Percentiles rank a stretch among this genome's conserved stretches.
These are phyloP conservation scores for Colletotrichum endophyticum DNA, from an alignment of 2,329 filamentous ascomycete species.

Conservation along the genomic window DNA sequence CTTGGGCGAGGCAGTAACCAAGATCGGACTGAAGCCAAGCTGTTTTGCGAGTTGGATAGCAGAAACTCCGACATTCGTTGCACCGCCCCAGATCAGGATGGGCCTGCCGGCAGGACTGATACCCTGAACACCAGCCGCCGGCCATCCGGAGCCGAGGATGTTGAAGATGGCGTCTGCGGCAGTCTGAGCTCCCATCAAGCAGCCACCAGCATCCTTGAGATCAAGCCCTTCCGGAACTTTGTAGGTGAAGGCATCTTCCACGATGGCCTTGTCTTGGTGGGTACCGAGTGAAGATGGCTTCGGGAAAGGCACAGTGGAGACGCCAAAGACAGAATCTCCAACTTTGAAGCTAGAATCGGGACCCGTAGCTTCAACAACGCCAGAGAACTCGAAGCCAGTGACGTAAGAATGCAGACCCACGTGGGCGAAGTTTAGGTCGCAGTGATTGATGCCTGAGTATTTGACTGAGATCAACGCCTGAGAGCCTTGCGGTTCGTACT, in stretches of 20 bases:
- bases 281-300: not conserved
- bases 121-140: not conserved
- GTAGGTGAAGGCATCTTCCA: not conserved
- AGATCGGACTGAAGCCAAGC: constrained; percentile 32
- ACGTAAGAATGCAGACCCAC: not conserved
- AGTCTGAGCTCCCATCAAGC: not conserved
- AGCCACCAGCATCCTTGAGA: not conserved
- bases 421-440: not conserved
- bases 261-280: not conserved
- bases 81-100: constrained; percentile 42
- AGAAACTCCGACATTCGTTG: constrained; percentile 35
- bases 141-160: not conserved
- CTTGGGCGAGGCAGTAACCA: constrained; percentile 33
- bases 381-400: not conserved
- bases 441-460: not conserved
- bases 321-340: not conserved
- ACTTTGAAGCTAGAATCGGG: not conserved
- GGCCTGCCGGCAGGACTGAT: not conserved
- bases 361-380: not conserved
- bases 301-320: not conserved
- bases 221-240: not conserved
- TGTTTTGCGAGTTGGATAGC: constrained; percentile 38
- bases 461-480: not conserved
- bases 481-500: not conserved
- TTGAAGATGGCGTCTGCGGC: not conserved